These are phyloP conservation scores for Sphagnum contortum DNA, from an alignment of 225 moss, liverwort and hornwort genomes.

Conservation along the genomic window DNA sequence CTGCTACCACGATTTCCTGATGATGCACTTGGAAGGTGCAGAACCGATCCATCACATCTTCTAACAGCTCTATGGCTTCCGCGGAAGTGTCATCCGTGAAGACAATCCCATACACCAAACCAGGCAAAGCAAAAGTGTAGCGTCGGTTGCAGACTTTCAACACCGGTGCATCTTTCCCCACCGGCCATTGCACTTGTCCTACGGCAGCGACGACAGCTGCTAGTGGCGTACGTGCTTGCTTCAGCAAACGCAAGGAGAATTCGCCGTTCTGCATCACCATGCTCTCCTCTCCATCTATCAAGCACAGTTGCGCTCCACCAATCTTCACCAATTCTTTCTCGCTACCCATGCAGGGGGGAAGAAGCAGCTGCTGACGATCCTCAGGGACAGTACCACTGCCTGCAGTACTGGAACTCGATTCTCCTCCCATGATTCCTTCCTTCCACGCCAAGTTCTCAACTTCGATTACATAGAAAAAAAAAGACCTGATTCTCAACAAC, in stretches of 20 bases:
- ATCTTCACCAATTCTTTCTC: slow-evolving; percentile 46
- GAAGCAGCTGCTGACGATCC: too few species aligned
- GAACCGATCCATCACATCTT: slow-evolving; percentile 31
- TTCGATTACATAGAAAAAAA: too few species aligned
- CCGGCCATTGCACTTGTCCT: slow-evolving; percentile 80
- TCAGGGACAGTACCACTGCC: too few species aligned
- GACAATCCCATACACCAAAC: slow-evolving; percentile 60
- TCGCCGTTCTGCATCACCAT: slow-evolving; percentile 55
- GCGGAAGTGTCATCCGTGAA: slow-evolving; percentile 29
- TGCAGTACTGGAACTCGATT: too few species aligned
- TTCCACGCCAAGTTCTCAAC: too few species aligned
- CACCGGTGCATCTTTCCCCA: slow-evolving; percentile 73
- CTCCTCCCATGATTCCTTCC: too few species aligned
- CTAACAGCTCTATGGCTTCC: slow-evolving; percentile 32
- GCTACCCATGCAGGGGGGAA: slow-evolving; percentile 23
- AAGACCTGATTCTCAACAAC: too few species aligned
- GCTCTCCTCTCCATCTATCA: slow-evolving; percentile 75
- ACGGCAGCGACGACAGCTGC: slow-evolving; percentile 68
- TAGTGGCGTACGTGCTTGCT: slow-evolving; percentile 52
- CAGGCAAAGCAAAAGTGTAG: slow-evolving; percentile 63
- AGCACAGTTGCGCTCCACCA: slow-evolving; percentile 41
- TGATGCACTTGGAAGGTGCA: slow-evolving; percentile 56
- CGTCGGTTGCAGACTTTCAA: slow-evolving; percentile 56
- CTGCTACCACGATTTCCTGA: too few species aligned
- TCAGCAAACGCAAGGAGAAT: slow-evolving; percentile 54